phyloP scores from a whole-genome alignment of 805 yeast species.

The Starmerella lactis-condensi region DNA sequence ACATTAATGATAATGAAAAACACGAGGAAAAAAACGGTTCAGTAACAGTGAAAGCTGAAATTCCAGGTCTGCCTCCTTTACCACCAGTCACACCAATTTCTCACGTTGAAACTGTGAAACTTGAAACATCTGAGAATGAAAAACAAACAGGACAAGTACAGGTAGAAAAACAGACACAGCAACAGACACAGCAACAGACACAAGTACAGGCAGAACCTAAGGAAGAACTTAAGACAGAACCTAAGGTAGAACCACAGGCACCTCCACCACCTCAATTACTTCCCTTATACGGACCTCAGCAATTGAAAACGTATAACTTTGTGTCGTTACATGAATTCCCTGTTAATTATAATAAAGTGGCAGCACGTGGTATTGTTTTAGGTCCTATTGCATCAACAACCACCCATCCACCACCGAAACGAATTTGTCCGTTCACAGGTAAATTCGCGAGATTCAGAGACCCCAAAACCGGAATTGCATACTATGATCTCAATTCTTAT shows the following conservation, averaged over 20 bases:
- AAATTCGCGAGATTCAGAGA: conserved; percentile 67
- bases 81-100: too few species aligned
- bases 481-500: conserved; percentile 66
- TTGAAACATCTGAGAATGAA: too few species aligned
- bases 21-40: background rate
- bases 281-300: conserved; percentile 11
- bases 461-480: conserved; percentile 76
- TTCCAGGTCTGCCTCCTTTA: too few species aligned
- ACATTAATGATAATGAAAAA: conserved; percentile 1
- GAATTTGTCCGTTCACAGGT: conserved; percentile 57
- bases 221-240: too few species aligned
- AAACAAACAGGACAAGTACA: too few species aligned
- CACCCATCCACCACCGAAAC: conserved; percentile 29
- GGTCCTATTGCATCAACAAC: conserved; percentile 31
- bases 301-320: conserved; percentile 19
- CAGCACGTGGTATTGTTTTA: conserved; percentile 29
- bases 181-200: too few species aligned
- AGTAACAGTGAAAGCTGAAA: conserved; percentile 1
- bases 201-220: too few species aligned
- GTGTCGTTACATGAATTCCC: conserved; percentile 37
- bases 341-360: conserved; percentile 13
- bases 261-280: too few species aligned
- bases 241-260: too few species aligned
- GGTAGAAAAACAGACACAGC: too few species aligned
- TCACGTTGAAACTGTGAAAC: too few species aligned